Conservation (phyloP, 164 flowering plant genomes). For the Stephania cephalantha region DNA sequence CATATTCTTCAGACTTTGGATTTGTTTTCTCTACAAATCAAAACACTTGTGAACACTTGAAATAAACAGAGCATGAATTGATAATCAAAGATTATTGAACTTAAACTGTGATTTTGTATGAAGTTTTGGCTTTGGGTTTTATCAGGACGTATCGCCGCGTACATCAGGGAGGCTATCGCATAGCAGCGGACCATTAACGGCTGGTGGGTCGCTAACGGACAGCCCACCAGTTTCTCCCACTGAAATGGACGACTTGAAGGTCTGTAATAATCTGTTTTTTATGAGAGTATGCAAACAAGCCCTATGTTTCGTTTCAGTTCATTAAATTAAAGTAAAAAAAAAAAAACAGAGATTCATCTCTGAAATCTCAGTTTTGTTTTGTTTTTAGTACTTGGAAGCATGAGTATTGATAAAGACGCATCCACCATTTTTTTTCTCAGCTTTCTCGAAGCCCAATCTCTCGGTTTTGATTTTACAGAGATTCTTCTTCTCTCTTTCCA, state of each 20-base stretch:
- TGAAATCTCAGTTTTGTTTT: not conserved
- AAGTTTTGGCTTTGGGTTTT: conserved; percentile 2
- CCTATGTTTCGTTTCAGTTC: not conserved
- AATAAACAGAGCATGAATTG: not conserved
- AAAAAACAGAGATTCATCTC: not conserved
- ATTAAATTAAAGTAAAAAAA: not conserved
- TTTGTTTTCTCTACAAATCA: not conserved
- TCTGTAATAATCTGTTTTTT: conserved; percentile 14
- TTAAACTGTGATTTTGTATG: not conserved
- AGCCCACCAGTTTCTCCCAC: conserved; percentile 93
- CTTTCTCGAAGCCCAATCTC: conserved; percentile 10
- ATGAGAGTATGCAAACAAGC: not conserved
- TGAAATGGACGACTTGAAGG: conserved; percentile 87
- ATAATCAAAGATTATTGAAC: not conserved
- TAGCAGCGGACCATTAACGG: conserved; percentile 86
- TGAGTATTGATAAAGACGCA: not conserved
- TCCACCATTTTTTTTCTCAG: not conserved
- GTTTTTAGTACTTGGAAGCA: not conserved
- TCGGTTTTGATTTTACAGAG: not conserved
- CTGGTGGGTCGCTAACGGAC: conserved; percentile 72
- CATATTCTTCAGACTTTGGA: not conserved
- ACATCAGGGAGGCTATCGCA: conserved; percentile 89
- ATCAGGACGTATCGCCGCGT: conserved; percentile 87
- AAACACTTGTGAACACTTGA: no score
- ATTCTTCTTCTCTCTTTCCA: conserved; percentile 10